Evolutionary conservation across 345 rosid genomes (phyloP), one percentile per base, ranked within the genome.

Genomic region (Trapa incisa): DNA sequence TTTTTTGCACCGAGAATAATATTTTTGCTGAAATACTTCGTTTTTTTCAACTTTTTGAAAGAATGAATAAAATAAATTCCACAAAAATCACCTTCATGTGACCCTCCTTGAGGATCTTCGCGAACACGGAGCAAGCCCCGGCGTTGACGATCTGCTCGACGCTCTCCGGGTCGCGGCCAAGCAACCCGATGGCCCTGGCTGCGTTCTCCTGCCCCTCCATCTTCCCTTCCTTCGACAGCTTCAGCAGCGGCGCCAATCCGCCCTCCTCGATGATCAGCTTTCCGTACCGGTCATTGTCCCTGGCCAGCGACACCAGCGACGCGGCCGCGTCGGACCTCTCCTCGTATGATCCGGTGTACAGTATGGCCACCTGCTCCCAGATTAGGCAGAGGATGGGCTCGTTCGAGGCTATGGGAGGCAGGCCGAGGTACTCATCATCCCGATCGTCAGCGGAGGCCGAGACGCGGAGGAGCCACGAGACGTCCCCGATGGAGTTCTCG

Each of bases 251-350:
- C 0, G 68, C 68, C 8, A 73, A 64, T 29, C 75, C 68, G 56
- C 74, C 74, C 70, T 76, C 80, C 63, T 76, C 80, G 11, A 76
- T 73, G 35, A 76, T 76, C 9, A 76, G 45, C 56, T 65, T 69
- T 42, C 75, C 73, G 64, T 76, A 68, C 65, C 80, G 72, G 42
- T 76, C 74, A 37, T 76, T 73, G 65, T 76, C 76, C 33, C 71
- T 53, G 29, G 80, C 80, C 12, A 76, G 65, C 3, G 76, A 69
- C 38, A 73, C 80, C 47, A 76, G n/a, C 10, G 75, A 70, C 1
- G 74, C 74, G 0, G 79, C 79, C 12, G 75, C 79, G 37, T 76
- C 79, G 37, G 74, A 67, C 54, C 79, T 61, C 0, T 76, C 75
- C 32, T 72, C 72, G 53, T 68, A 64, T 6, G 75, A 64, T 5